Conservation (phyloP, 1,284 basidiomycete genomes). For the Earliella scabrosa region DNA sequence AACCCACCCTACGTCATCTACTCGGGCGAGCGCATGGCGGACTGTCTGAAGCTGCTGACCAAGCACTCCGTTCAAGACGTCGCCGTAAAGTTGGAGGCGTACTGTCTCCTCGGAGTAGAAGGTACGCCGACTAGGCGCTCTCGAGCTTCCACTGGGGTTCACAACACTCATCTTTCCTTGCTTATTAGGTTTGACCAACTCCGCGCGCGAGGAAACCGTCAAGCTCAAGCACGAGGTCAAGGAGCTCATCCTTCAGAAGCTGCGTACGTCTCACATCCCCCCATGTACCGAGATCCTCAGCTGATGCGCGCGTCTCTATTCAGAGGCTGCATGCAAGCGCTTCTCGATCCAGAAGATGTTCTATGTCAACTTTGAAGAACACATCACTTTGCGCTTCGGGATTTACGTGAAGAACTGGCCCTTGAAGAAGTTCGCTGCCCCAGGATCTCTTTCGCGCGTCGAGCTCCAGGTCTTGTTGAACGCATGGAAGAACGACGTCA, state of each 20-base stretch:
- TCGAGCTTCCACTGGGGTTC: too few relatives aligned
- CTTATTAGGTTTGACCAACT: too few relatives aligned
- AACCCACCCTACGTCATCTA: constrained; percentile 14
- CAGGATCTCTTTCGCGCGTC: constrained; percentile 19
- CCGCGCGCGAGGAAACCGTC: too few relatives aligned
- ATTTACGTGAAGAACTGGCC: constrained; percentile 33
- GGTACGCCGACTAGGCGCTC: constrained; percentile 14
- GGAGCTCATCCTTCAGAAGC: too few relatives aligned
- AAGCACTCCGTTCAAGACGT: constrained; percentile 2
- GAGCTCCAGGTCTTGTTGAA: constrained; percentile 24
- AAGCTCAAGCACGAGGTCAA: too few relatives aligned
- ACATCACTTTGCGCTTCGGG: constrained; percentile 25
- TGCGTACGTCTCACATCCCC: too few relatives aligned
- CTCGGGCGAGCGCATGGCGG: constrained; percentile 9
- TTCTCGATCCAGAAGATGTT: constrained; percentile 20
- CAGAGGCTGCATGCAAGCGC: constrained; percentile 16
- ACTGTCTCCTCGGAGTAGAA: constrained; percentile 16
- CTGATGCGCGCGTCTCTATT: too few relatives aligned
- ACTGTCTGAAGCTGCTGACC: constrained; percentile 5
- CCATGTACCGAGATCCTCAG: too few relatives aligned
- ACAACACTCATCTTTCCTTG: too few relatives aligned
- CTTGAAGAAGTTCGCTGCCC: constrained; percentile 24
- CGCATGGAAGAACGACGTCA: constrained; percentile 13
- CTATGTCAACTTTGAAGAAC: constrained; percentile 29
- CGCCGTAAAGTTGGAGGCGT: constrained; percentile 15